Evolutionary conservation across 73 alveolate genomes (phyloP), one percentile per base, ranked within the genome.

Genomic region (Urostyla sp.): DNA sequence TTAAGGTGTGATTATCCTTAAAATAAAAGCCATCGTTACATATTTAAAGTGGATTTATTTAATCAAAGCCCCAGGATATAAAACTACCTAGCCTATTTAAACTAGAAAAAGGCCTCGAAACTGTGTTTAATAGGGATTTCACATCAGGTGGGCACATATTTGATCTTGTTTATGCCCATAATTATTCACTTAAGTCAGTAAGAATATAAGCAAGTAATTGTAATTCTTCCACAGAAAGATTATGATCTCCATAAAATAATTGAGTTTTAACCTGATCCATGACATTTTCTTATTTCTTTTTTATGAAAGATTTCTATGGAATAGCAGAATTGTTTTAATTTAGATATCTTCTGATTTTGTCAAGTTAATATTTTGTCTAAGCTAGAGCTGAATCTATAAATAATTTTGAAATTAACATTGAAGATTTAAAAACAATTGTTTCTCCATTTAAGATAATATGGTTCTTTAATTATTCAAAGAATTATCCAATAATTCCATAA

Each of bases 161-260:
- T 2, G 30, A 11, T 16, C 45, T 53, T 11, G 87, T 34, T 27
- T 54, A 13, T 4, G 87, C 74, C 77, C 78, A 75, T 0, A 75
- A 20, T 28, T 75, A 24, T 38, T 75, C 87, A 10, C 37, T 26
- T 24, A 56, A 10, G 18, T 75, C 87, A 32, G 73, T 34, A 16
- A 75, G 78, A 34, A 75, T 21, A 7, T 59, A 60, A 18, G 57
- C 52, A 4, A 57, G 13, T 4, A 43, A 4, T 20, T 54, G 36
- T 0, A 75, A 31, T 28, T 75, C 87, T 21, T 75, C 87, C 0
- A 75, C 66, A 3, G 87, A 75, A 6, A 55, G 67, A 43, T 75
- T 56, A 28, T 49, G 83, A 46, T 69, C 69, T 49, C 55, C 49
- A 31, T 48, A 48, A 31, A 36, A 69, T 6, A 69, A 27, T 15